phyloP scores from a whole-genome alignment of 2,329 filamentous ascomycete species.

The Xylariaceae sp. region DNA sequence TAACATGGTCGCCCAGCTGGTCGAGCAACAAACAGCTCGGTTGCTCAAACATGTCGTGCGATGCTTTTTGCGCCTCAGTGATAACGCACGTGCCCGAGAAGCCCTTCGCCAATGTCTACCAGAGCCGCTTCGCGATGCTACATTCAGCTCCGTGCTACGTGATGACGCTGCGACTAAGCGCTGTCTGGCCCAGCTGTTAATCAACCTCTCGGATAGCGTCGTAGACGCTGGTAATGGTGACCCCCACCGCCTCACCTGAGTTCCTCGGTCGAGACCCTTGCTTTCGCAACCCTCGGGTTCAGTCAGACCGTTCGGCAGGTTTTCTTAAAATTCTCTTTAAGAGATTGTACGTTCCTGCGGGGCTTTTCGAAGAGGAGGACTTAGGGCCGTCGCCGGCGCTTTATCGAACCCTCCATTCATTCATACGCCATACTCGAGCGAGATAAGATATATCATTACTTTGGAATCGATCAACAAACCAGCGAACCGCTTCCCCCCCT shows the following conservation, averaged over 20 bases:
- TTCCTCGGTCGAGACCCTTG: not conserved
- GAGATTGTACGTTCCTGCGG: not conserved
- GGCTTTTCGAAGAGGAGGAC: conserved; percentile 2
- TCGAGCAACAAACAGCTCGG: conserved; percentile 94
- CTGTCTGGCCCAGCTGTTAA: conserved; percentile 91
- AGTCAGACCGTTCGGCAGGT: not conserved
- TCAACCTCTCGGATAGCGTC: conserved; percentile 90
- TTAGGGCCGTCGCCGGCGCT: not conserved
- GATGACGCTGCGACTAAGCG: conserved; percentile 97
- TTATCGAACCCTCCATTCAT: not conserved
- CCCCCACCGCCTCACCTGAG: conserved; percentile 13
- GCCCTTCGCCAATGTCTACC: conserved; percentile 93
- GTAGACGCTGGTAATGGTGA: conserved; percentile 39
- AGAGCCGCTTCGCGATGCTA: conserved; percentile 96
- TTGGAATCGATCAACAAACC: not conserved
- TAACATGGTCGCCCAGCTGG: conserved; percentile 97
- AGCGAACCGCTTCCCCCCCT: not conserved
- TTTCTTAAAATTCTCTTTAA: not conserved
- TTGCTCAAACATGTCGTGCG: conserved; percentile 95
- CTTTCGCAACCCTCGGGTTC: not conserved
- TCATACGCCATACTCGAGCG: not conserved
- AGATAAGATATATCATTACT: conserved; percentile 1
- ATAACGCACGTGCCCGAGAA: conserved; percentile 92
- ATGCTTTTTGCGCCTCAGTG: conserved; percentile 90
- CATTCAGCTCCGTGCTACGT: conserved; percentile 90